Percentiles rank a stretch among this genome's conserved stretches.
Evolutionary conservation across 441 rosid species (phyloP).

Genomic region (Syzygium malaccense): DNA sequence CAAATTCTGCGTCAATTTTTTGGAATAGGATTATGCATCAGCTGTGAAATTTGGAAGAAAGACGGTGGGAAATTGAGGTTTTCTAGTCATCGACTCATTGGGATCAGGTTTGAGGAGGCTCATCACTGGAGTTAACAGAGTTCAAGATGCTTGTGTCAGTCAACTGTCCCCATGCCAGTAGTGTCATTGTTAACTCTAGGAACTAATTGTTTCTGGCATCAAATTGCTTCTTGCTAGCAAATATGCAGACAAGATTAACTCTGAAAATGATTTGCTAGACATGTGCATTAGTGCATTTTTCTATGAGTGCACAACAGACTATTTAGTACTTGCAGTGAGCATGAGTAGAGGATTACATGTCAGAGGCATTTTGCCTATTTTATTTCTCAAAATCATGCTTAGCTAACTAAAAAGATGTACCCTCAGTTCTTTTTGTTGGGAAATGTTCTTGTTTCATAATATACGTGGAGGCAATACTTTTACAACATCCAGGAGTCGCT

Average conservation of each 20-base stretch:
- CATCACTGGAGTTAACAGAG: neutral
- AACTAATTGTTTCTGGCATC: neutral
- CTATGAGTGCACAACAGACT: neutral
- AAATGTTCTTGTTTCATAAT: neutral
- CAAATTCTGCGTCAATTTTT: neutral
- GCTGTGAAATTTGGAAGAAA: neutral
- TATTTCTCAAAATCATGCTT: too few species aligned
- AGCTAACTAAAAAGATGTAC: too few species aligned
- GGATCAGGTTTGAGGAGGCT: neutral
- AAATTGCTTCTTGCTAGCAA: neutral
- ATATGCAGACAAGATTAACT: neutral
- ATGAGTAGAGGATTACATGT: neutral
- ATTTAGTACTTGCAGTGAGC: neutral
- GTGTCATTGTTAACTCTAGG: neutral
- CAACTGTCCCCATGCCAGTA: neutral
- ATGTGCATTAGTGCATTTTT: neutral
- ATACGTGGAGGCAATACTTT: slow-evolving; percentile 54
- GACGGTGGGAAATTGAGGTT: neutral
- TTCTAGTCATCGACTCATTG: neutral
- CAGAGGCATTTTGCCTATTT: too few species aligned
- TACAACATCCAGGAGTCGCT: slow-evolving; percentile 48
- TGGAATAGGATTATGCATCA: neutral
- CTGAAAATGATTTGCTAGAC: neutral
- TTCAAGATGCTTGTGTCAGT: neutral
- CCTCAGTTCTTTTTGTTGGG: too few species aligned